Evolutionary conservation across 164 flowering plant species (phyloP).

Genomic region (Tetracentron sinense): DNA sequence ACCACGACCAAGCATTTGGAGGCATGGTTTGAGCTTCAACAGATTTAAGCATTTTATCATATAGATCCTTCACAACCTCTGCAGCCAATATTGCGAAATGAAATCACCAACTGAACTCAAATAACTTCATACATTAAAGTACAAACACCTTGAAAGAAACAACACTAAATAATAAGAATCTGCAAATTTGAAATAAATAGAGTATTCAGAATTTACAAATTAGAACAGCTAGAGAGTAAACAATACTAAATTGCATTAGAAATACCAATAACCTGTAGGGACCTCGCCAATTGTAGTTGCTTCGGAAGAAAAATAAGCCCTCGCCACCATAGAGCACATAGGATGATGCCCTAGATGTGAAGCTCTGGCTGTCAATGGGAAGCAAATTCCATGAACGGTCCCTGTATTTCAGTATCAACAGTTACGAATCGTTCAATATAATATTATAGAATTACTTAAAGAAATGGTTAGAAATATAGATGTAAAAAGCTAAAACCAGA

Average conservation of each 20-base stretch:
- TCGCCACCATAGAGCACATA: slow-evolving; percentile 8
- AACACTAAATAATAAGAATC: background rate
- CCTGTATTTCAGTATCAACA: slow-evolving; percentile 1
- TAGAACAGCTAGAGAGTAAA: background rate
- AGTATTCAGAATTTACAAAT: background rate
- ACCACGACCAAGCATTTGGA: slow-evolving; percentile 85
- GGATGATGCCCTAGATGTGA: slow-evolving; percentile 7
- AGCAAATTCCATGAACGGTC: background rate
- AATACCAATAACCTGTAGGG: slow-evolving; percentile 37
- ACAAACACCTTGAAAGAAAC: background rate
- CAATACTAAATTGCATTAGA: background rate
- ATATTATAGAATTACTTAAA: background rate
- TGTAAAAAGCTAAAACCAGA: background rate
- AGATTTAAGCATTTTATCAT: slow-evolving; percentile 62
- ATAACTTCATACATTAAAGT: background rate
- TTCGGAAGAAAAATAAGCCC: slow-evolving; percentile 30
- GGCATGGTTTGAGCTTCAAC: slow-evolving; percentile 59
- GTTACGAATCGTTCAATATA: background rate
- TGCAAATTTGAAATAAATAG: background rate
- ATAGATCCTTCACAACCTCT: slow-evolving; percentile 66
- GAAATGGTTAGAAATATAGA: background rate
- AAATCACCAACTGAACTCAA: background rate
- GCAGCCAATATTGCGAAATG: slow-evolving; percentile 18
- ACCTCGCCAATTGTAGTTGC: slow-evolving; percentile 18
- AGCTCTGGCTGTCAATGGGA: slow-evolving; percentile 2